phyloP scores from a whole-genome alignment of 139 green algal species.

The Gonium pectorale region DNA sequence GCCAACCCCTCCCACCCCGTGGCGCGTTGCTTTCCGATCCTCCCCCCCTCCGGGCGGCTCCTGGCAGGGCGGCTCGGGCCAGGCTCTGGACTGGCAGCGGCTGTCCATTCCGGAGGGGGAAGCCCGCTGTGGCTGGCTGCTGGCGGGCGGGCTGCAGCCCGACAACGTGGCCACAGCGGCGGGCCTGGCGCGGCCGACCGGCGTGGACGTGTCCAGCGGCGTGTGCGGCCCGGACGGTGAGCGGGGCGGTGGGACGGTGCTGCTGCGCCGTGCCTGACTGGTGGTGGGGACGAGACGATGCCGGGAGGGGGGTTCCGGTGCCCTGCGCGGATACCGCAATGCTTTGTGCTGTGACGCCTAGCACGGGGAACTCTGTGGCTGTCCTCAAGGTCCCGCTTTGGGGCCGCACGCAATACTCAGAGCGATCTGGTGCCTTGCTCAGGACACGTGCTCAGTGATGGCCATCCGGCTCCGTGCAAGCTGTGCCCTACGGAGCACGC shows the following conservation, averaged over 20 bases:
- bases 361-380: too few relatives aligned
- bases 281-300: not conserved
- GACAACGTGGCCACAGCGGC: slow-evolving; percentile 81
- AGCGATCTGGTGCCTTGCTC: too few relatives aligned
- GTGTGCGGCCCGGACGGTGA: slow-evolving; percentile 77
- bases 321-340: too few relatives aligned
- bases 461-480: too few relatives aligned
- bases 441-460: too few relatives aligned
- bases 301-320: not conserved
- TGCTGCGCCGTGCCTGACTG: not conserved
- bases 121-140: slow-evolving; percentile 74
- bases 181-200: slow-evolving; percentile 59
- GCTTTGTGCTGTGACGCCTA: too few relatives aligned
- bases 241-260: not conserved
- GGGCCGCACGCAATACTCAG: too few relatives aligned
- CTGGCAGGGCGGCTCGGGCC: slow-evolving; percentile 78
- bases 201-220: slow-evolving; percentile 88
- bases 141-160: slow-evolving; percentile 81
- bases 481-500: not conserved
- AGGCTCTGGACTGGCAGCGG: slow-evolving; percentile 72
- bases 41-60: too few relatives aligned
- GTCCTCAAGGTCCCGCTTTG: too few relatives aligned
- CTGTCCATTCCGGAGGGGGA: slow-evolving; percentile 52
- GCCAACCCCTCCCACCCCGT: too few relatives aligned
- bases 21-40: too few relatives aligned